A percentile compares a stretch with the other conserved stretches of the same genome.
Evolutionary conservation across 75 land plant species (phyloP).

Genomic region (Sequoiadendron giganteum): DNA sequence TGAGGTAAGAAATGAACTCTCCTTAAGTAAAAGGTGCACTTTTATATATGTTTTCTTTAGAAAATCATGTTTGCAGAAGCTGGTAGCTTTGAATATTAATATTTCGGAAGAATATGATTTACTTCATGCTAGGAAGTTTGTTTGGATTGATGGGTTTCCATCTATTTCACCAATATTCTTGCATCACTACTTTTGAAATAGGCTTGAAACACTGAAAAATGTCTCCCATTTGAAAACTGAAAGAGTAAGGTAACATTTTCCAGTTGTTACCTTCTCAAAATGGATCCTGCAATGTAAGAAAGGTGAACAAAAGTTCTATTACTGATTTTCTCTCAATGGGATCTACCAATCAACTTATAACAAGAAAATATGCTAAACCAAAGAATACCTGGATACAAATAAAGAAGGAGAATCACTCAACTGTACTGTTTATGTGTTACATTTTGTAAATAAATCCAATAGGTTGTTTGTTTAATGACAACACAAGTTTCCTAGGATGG

Average conservation of each 20-base stretch:
- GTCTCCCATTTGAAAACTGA: too few species aligned
- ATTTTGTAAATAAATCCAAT: neutral
- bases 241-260: too few species aligned
- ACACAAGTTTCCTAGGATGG: neutral
- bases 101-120: neutral
- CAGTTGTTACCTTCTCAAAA: neutral
- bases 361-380: neutral
- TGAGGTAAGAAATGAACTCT: slow-evolving; percentile 37
- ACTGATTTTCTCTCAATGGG: neutral
- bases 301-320: neutral
- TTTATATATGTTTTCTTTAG: neutral
- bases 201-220: neutral
- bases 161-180: neutral
- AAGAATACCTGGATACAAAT: neutral
- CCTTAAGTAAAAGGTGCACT: neutral
- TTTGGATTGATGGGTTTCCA: neutral
- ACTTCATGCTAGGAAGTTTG: neutral
- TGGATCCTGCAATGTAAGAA: neutral
- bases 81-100: neutral
- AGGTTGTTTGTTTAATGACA: neutral
- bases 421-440: neutral
- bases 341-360: neutral
- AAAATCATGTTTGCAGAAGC: neutral
- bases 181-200: neutral
- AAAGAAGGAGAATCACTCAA: neutral